Evolutionary conservation across 2,329 filamentous ascomycete species (phyloP).

Genomic region (Colletotrichum camelliae): DNA sequence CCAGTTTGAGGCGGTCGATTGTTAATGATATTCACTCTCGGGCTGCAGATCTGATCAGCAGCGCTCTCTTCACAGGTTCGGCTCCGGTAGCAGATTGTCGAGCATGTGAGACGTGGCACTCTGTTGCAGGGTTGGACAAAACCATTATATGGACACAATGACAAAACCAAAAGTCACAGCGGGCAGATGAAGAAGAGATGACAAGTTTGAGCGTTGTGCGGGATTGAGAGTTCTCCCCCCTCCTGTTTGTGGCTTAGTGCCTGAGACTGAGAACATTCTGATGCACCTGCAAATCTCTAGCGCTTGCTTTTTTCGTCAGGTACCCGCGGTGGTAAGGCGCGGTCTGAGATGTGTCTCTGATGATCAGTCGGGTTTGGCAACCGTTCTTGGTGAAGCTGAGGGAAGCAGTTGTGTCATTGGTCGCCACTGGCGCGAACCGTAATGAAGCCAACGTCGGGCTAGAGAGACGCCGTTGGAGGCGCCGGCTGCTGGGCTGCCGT

Average conservation of each 20-base stretch:
- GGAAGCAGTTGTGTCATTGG: slow-evolving; percentile 14
- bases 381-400: slow-evolving; percentile 3
- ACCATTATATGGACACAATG: neutral
- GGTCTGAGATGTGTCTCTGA: slow-evolving; percentile 16
- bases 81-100: neutral
- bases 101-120: slow-evolving; percentile 18
- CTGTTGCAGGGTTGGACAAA: neutral
- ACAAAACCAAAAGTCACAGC: neutral
- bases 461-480: slow-evolving; percentile 5
- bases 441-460: slow-evolving; percentile 18
- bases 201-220: neutral
- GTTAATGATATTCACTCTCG: neutral
- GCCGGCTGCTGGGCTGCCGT: slow-evolving; percentile 12
- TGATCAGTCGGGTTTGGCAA: slow-evolving; percentile 2
- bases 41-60: slow-evolving; percentile 4
- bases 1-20: neutral
- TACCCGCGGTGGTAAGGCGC: slow-evolving; percentile 9
- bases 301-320: slow-evolving; percentile 12
- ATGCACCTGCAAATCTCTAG: neutral
- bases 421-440: slow-evolving; percentile 17
- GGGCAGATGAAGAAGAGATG: neutral
- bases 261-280: neutral
- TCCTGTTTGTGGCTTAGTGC: neutral
- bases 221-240: neutral
- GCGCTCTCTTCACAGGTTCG: neutral